These are phyloP conservation scores for Cryomyces minteri DNA, from an alignment of 495 filamentous ascomycete species.

Conservation along the genomic window DNA sequence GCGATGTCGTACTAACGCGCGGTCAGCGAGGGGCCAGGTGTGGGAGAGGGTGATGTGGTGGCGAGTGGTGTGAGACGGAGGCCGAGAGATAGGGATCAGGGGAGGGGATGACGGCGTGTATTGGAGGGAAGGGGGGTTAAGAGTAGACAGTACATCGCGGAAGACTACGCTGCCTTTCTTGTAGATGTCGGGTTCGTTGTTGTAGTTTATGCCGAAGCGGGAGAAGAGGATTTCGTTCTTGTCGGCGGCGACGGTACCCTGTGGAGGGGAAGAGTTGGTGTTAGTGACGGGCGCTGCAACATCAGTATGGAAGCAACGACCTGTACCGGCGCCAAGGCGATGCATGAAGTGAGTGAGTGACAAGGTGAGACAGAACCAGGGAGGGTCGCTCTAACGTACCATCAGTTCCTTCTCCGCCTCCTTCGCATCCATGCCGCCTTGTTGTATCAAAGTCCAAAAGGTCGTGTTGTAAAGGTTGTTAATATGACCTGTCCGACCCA, in stretches of 20 bases:
- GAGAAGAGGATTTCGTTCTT: slow-evolving; percentile 96
- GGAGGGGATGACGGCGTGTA: too few species aligned
- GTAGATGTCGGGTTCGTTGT: slow-evolving; percentile 81
- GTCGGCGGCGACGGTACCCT: slow-evolving; percentile 68
- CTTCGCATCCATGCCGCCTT: slow-evolving; percentile 51
- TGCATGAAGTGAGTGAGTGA: not conserved
- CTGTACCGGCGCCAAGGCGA: not conserved
- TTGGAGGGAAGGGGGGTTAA: too few species aligned
- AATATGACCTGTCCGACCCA: slow-evolving; percentile 50
- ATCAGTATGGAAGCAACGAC: not conserved
- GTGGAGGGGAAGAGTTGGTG: not conserved
- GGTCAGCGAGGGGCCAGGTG: too few species aligned
- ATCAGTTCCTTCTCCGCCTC: slow-evolving; percentile 66
- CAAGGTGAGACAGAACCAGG: slow-evolving; percentile 1
- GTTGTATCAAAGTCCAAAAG: slow-evolving; percentile 74
- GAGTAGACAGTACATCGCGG: slow-evolving; percentile 42
- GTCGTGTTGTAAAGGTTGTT: slow-evolving; percentile 98
- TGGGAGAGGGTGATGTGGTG: too few species aligned
- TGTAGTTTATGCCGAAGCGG: slow-evolving; percentile 85
- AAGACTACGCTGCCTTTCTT: slow-evolving; percentile 86
- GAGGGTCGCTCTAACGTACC: slow-evolving; percentile 19
- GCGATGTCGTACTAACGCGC: too few species aligned
- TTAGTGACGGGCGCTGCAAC: too few species aligned
- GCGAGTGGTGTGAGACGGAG: too few species aligned
- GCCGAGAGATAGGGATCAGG: too few species aligned